Evolutionary conservation across 306 rosid species (phyloP), one percentile per base, ranked within the genome.

Genomic region (Prunus mongolica): DNA sequence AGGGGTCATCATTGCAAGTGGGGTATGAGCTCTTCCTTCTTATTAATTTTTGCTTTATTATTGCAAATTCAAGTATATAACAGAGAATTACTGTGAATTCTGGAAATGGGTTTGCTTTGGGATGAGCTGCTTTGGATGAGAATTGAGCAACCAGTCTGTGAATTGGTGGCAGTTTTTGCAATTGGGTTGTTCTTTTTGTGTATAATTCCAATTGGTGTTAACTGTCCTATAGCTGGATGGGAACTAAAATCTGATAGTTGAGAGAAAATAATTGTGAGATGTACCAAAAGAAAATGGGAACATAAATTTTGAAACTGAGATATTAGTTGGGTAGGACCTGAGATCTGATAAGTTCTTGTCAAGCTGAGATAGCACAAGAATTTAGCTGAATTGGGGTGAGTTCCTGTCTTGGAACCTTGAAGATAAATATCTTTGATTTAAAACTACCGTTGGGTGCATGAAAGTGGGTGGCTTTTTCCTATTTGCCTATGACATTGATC

Each of bases 1-100:
- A 16, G 99, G 0, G 99, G n/a, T 96, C 83, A 65, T 96, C 79
- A 91, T 96, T 81, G 99, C 98, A 5, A 96, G 99, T 76, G 99
- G 99, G 93, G 99, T 96, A 90, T 66, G 83, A 19, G 32, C 73
- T 50, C 20, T 46, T 18, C n/a, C 44, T 4, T 64, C 22, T 12
- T 14, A 47, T 30, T 60, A 41, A n/a, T 46, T 58, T 78, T 13
- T 80, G 34, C 30, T 10, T 52, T 46, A 12, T 57, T 25, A 30
- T 50, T 75, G 64, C 38, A 62, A 51, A 15, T 72, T 73, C 28
- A 73, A 2, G 12, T 1, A 12, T 65, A 80, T 71, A 24, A 47
- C 78, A 45, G 52, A 45, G 72, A 69, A 55, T 70, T 79, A 2
- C 1, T 45, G 34, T 69, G 69, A 47, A 65, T 60, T 55, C 38